Conservation (phyloP, 1,284 basidiomycete species). For the Cronartium quercuum region DNA sequence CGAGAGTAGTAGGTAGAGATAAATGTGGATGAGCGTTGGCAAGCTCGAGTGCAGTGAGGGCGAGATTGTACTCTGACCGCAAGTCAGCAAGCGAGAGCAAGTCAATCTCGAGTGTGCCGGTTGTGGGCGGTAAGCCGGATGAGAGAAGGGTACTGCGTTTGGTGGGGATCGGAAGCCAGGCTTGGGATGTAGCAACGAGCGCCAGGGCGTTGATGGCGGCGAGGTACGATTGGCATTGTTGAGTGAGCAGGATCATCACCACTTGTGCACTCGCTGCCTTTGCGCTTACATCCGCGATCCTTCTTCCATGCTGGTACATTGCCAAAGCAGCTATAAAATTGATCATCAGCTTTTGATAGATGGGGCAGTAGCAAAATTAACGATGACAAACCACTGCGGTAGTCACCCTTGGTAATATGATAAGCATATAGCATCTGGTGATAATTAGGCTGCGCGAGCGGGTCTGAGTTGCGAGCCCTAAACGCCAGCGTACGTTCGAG, state of each 20-base stretch:
- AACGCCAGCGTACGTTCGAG: slow-evolving; percentile 84
- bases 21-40: slow-evolving; percentile 58
- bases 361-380: background rate
- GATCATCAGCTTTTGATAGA: background rate
- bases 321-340: slow-evolving; percentile 64
- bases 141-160: background rate
- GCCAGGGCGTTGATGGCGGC: slow-evolving; percentile 84
- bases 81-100: slow-evolving; percentile 56
- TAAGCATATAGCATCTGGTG: slow-evolving; percentile 91
- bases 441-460: slow-evolving; percentile 76
- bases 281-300: slow-evolving; percentile 61
- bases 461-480: slow-evolving; percentile 90
- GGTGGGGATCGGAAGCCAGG: slow-evolving; percentile 63
- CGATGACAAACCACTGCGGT: slow-evolving; percentile 45
- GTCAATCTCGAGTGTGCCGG: background rate
- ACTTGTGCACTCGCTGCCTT: slow-evolving; percentile 47
- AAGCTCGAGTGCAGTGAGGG: slow-evolving; percentile 72
- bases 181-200: slow-evolving; percentile 69
- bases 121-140: background rate
- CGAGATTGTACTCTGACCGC: slow-evolving; percentile 71
- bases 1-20: slow-evolving; percentile 48
- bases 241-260: slow-evolving; percentile 60
- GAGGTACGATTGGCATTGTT: slow-evolving; percentile 72
- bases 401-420: slow-evolving; percentile 66
- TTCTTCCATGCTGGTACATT: slow-evolving; percentile 89